Base-by-base conservation (phyloP, 192 early-diverging fungal genomes). In the Lobulomyces angularis region DNA sequence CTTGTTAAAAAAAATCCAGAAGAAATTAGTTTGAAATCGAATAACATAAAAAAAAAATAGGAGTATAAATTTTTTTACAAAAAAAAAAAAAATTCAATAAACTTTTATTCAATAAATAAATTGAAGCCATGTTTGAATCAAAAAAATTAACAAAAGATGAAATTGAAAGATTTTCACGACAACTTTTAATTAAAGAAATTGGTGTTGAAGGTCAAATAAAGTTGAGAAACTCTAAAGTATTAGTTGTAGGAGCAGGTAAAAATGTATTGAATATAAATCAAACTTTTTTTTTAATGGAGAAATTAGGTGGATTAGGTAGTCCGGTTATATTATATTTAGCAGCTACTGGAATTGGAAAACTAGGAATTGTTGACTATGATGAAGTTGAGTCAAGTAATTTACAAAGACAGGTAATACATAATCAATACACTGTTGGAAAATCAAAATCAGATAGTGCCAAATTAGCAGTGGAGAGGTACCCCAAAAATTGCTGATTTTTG, bases 291-390 rank as follows among this genome's bases (percentile, higher is more conserved):
- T 62, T 95, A 5, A 64, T 97, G 2, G 86, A 93, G 2, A 91
- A 91, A 4, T 81, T 88, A n/a, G 94, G 94, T 42, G 94, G 94
- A 1, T 71, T 97, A 8, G 94, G 94, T 0, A 71, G 88, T 2
- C 85, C 94, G 3, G 82, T 75, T 24, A 65, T 79, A 2, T 62
- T 95, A 21, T 97, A 97, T 49, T 68, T 97, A 11, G 88, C 86
- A 3, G 79, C 82, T 2, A 81, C 81, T 41, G 94, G 94, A 2
- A 67, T 94, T 14, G 92, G 72, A 8, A 64, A 71, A 1, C 37
- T 98, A 16, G 94, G 94, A 5, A 79, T 95, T 14, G 74, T 90
- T 0, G 94, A 98, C 50, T 85, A 95, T 55, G 94, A 98, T 51
- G 61, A 46, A 0, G 84, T 98, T 0, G 94, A 93, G 53, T 61